Conservation (phyloP, 2,329 filamentous ascomycete species). For the Tolypocladium guangdongense region DNA sequence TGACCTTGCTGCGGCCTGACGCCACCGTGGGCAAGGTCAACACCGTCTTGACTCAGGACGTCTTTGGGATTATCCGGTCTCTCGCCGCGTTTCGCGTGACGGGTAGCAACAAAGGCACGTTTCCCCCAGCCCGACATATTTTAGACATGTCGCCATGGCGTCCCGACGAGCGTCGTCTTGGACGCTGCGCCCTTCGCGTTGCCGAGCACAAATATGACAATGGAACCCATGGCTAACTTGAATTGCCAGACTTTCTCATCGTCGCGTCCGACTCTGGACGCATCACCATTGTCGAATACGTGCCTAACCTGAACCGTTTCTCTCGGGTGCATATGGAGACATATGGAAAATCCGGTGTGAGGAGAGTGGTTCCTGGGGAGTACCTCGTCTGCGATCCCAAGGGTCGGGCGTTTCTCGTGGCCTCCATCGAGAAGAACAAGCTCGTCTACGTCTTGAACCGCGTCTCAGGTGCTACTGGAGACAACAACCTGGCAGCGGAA, state of each 20-base stretch:
- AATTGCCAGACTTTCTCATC: slow-evolving; percentile 75
- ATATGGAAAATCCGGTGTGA: slow-evolving; percentile 92
- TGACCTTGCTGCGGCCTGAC: slow-evolving; percentile 80
- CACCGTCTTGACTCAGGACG: slow-evolving; percentile 79
- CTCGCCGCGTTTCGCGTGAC: slow-evolving; percentile 85
- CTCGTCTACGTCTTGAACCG: slow-evolving; percentile 97
- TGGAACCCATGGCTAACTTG: slow-evolving; percentile 12
- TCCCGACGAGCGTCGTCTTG: too few relatives aligned
- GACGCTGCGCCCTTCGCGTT: too few relatives aligned
- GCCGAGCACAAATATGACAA: too few relatives aligned
- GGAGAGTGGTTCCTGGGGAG: slow-evolving; percentile 88
- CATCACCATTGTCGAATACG: slow-evolving; percentile 87
- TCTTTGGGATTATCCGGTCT: slow-evolving; percentile 89
- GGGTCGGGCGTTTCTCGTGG: slow-evolving; percentile 87
- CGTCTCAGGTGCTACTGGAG: slow-evolving; percentile 52
- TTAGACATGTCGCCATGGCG: slow-evolving; percentile 11
- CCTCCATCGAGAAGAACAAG: slow-evolving; percentile 97
- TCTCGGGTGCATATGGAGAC: slow-evolving; percentile 89
- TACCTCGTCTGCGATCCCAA: slow-evolving; percentile 94
- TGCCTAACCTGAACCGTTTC: slow-evolving; percentile 77
- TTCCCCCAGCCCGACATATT: slow-evolving; percentile 6
- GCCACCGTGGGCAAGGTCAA: slow-evolving; percentile 76
- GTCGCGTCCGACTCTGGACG: slow-evolving; percentile 92
- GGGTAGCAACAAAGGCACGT: slow-evolving; percentile 91
- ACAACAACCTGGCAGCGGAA: slow-evolving; percentile 31